Evolutionary conservation across 352 stramenopile genomes (phyloP).

Genomic region (Phytophthora vignae): DNA sequence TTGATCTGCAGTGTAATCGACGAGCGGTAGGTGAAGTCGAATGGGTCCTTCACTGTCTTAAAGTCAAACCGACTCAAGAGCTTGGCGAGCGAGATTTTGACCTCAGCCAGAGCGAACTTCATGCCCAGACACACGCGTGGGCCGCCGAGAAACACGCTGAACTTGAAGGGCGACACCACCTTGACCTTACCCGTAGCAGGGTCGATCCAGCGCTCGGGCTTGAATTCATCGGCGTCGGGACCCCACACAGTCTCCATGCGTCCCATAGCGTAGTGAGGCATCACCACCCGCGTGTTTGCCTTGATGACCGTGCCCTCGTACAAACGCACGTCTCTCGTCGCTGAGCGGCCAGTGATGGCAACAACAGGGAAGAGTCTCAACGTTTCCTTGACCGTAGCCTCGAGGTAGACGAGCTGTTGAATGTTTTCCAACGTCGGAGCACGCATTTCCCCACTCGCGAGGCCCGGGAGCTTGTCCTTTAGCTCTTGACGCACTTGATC

Average conservation of each 20-base stretch:
- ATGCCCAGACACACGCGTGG: conserved; percentile 74
- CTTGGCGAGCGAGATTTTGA: conserved; percentile 67
- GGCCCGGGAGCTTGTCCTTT: conserved; percentile 50
- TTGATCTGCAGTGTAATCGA: conserved; percentile 61
- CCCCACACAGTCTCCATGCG: conserved; percentile 70
- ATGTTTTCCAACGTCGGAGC: conserved; percentile 46
- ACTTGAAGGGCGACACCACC: conserved; percentile 68
- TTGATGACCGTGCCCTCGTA: conserved; percentile 75
- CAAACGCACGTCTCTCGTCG: conserved; percentile 61
- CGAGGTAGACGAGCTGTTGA: conserved; percentile 55
- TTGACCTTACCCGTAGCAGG: conserved; percentile 43
- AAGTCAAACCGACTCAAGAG: conserved; percentile 65
- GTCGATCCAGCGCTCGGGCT: conserved; percentile 78
- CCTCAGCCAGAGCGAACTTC: conserved; percentile 69
- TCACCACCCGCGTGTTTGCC: conserved; percentile 58
- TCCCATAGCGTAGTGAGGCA: conserved; percentile 72
- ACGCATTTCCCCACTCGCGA: conserved; percentile 27
- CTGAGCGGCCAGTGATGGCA: conserved; percentile 59
- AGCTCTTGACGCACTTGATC: conserved; percentile 52
- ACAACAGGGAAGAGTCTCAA: conserved; percentile 70
- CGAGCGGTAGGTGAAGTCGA: conserved; percentile 49
- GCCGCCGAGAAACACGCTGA: conserved; percentile 70
- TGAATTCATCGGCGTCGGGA: conserved; percentile 63
- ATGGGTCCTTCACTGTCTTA: conserved; percentile 47
- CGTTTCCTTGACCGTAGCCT: conserved; percentile 60